These are phyloP conservation scores for Hypsizygus marmoreus DNA, from an alignment of 768 basidiomycete genomes.

Conservation along the genomic window DNA sequence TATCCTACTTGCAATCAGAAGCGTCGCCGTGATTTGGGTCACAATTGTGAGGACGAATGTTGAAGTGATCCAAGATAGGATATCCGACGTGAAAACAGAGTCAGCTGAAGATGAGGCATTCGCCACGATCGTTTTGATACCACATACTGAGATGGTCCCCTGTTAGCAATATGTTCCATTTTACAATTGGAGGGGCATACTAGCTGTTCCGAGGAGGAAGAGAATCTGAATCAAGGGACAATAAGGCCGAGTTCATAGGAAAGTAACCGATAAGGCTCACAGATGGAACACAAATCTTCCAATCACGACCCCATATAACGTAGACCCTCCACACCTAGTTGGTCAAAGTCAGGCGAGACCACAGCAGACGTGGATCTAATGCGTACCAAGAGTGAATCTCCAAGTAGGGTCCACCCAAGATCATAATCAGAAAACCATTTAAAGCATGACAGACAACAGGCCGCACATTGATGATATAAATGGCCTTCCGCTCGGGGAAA, in stretches of 20 bases:
- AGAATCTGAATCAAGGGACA: conserved; percentile 14
- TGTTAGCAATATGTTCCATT: too few species aligned
- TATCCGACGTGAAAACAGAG: conserved; percentile 27
- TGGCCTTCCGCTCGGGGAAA: conserved; percentile 27
- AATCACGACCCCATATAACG: conserved; percentile 26
- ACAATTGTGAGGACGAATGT: conserved; percentile 28
- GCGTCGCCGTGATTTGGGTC: conserved; percentile 27
- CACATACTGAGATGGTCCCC: conserved; percentile 25
- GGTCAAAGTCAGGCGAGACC: too few species aligned
- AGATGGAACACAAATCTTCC: conserved; percentile 20
- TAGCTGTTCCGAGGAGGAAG: conserved; percentile 23
- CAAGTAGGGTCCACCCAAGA: conserved; percentile 22
- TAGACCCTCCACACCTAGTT: conserved; percentile 31
- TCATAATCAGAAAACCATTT: background rate
- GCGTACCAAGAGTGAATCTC: conserved; percentile 25
- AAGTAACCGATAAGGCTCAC: conserved; percentile 15
- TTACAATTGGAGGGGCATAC: conserved; percentile 10
- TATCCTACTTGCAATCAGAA: conserved; percentile 23
- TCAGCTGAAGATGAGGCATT: conserved; percentile 21
- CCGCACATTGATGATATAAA: conserved; percentile 30
- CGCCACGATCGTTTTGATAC: conserved; percentile 26
- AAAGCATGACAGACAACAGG: background rate
- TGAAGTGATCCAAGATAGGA: conserved; percentile 27
- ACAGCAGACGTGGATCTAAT: too few species aligned
- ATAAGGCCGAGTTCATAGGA: background rate